Conservation (phyloP, 2,329 filamentous ascomycete species). For the Cercospora nicotianae region DNA sequence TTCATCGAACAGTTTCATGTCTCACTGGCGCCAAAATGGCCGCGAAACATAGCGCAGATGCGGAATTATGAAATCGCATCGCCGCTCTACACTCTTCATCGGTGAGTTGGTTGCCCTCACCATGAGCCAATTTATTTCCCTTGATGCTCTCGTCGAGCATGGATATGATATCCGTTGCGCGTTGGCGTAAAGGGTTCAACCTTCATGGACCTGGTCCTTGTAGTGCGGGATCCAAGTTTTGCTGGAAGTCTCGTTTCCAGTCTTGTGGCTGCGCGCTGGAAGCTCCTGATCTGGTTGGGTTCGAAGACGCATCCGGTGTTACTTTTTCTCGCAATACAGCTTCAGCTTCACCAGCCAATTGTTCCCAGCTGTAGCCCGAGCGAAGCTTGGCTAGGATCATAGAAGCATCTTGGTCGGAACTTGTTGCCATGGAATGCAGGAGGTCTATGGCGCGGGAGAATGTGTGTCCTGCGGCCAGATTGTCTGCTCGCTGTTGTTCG, state of each 20-base stretch:
- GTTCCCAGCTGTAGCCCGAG: constrained; percentile 8
- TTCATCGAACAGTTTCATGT: too few species aligned
- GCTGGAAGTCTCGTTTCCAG: not conserved
- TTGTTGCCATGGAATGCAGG: constrained; percentile 1
- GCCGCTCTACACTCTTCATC: not conserved
- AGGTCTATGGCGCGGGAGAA: not conserved
- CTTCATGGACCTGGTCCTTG: not conserved
- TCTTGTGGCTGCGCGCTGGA: not conserved
- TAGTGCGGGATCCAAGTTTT: not conserved
- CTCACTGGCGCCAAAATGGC: too few species aligned
- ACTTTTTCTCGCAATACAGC: not conserved
- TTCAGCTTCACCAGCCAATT: not conserved
- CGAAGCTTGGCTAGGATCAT: constrained; percentile 10
- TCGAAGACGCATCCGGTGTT: not conserved
- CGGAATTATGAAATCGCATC: not conserved
- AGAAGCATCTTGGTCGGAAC: constrained; percentile 5
- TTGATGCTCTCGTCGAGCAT: not conserved
- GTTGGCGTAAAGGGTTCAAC: not conserved
- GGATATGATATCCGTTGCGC: not conserved
- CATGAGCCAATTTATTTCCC: not conserved
- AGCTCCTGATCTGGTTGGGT: not conserved
- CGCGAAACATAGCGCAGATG: too few species aligned
- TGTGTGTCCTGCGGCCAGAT: not conserved
- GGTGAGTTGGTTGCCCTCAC: not conserved
- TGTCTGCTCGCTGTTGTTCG: not conserved